Base-by-base conservation (phyloP, 2,329 filamentous ascomycete genomes). In the Paecilomyces niveus region DNA sequence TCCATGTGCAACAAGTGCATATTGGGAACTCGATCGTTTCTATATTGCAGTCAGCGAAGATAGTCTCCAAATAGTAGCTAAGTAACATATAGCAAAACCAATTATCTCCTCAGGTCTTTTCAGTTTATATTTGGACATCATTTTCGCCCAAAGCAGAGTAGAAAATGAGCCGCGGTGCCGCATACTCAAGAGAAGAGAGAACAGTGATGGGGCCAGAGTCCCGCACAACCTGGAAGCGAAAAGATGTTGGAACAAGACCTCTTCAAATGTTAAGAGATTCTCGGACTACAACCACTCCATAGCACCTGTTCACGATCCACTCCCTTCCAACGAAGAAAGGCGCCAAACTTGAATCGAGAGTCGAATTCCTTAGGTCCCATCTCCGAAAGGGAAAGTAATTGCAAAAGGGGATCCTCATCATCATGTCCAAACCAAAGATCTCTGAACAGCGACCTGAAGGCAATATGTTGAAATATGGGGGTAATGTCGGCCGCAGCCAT, bases 21-120 rank as follows among this genome's bases (percentile, higher is more conserved):
- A 7, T 29, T 29, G 26, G 7, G 26, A 29, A 7, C 26, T 29
- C 26, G 26, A 39, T 15, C 35, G 15, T 45, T 18, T 21, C 39
- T 45, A 18, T 45, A 8, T 21, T 9, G 13, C 13, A 45, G 39
- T 45, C 15, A 45, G 39, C 39, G n/a, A 10, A 45, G 18, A 18
- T 9, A n/a, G 18, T 5, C 39, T 45, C 35, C 5, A 18, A 18
- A 18, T 29, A 11, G 32, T 11, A 24, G 8, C 31, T 21, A 22
- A 52, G 6, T 8, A 50, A 29, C 13, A n/a, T 15, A 11, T 24
- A 29, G 35, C 3, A n/a, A 53, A 32, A 57, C 13, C 33, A 57
- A 52, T 49, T 24, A 55, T 70, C 72, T 76, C 74, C 73, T 77
- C 75, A 77, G 75, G 72, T 76, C 74, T 76, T 76, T 75, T 76